A percentile compares a stretch with the other conserved stretches of the same genome.
Evolutionary conservation across 768 basidiomycete species (phyloP).

Genomic region (Butyriboletus loyo): DNA sequence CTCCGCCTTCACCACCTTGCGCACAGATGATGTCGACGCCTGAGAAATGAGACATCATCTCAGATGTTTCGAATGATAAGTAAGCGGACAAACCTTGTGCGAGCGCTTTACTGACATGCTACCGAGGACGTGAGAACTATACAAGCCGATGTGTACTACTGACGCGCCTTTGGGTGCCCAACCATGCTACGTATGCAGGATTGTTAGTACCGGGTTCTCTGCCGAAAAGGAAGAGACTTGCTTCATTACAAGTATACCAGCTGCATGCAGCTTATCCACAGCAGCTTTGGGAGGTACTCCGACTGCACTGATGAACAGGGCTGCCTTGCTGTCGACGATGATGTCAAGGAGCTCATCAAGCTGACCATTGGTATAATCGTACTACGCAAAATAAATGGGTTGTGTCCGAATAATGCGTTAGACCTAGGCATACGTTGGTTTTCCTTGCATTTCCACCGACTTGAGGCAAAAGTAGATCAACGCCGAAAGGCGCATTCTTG

Average conservation of each 20-base stretch:
- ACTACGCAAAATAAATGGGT: conserved; percentile 26
- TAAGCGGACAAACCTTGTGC: conserved; percentile 49
- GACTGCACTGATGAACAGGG: conserved; percentile 80
- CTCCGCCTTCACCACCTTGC: conserved; percentile 85
- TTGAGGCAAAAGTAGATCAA: conserved; percentile 82
- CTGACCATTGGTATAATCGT: conserved; percentile 78
- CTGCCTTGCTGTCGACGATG: conserved; percentile 67
- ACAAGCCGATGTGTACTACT: background rate
- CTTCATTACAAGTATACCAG: conserved; percentile 86
- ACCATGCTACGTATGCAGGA: conserved; percentile 54
- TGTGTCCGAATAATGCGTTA: background rate
- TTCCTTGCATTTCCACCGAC: conserved; percentile 79
- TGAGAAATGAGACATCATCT: conserved; percentile 10
- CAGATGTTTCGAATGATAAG: background rate
- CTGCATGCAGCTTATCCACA: conserved; percentile 78
- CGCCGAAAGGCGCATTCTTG: conserved; percentile 73
- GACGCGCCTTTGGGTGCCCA: conserved; percentile 73
- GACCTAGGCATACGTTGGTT: conserved; percentile 55
- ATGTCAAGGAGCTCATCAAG: conserved; percentile 75
- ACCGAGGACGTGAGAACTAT: conserved; percentile 1
- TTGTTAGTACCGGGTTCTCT: background rate
- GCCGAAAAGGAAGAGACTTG: conserved; percentile 33
- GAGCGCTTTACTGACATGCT: conserved; percentile 75
- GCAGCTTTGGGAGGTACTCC: conserved; percentile 83
- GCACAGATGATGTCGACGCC: conserved; percentile 92